Percentiles rank a stretch among this genome's conserved stretches.
Conservation (phyloP, 2,329 filamentous ascomycete species). For the Aureobasidium uvarum region DNA sequence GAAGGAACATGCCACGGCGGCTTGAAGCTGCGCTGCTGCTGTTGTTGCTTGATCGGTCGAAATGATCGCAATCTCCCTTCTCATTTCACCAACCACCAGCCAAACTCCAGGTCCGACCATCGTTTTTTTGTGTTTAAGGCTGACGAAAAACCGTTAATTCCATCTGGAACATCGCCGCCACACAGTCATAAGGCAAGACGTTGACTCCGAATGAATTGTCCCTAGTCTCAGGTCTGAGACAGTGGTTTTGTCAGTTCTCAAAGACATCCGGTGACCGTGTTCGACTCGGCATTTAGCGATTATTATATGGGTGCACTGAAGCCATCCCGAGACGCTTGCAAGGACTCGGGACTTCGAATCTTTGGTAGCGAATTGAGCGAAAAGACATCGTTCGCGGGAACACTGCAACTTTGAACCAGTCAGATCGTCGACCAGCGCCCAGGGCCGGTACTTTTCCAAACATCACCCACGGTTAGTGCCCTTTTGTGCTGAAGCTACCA, state of each 20-base stretch:
- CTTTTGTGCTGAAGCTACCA: conserved; percentile 25
- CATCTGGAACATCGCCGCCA: conserved; percentile 27
- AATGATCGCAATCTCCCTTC: conserved; percentile 27
- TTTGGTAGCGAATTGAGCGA: conserved; percentile 27
- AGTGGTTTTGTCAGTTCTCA: conserved; percentile 25
- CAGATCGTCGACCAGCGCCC: conserved; percentile 25
- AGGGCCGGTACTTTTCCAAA: conserved; percentile 26
- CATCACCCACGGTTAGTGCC: conserved; percentile 25
- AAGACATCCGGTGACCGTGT: conserved; percentile 22
- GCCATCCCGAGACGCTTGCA: conserved; percentile 27
- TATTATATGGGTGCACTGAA: conserved; percentile 27
- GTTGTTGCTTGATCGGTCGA: conserved; percentile 11
- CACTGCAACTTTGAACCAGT: conserved; percentile 19
- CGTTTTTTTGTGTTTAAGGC: conserved; percentile 26
- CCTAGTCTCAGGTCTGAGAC: conserved; percentile 27
- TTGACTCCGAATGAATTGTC: conserved; percentile 20
- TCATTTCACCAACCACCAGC: conserved; percentile 27
- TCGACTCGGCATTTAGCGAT: conserved; percentile 21
- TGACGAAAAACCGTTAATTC: conserved; percentile 27
- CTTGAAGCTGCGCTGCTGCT: conserved; percentile 21
- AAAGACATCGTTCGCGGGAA: conserved; percentile 27
- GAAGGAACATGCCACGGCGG: conserved; percentile 21
- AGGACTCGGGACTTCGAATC: conserved; percentile 23
- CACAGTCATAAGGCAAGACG: conserved; percentile 27
- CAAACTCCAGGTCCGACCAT: conserved; percentile 26